Evolutionary conservation across 2,329 filamentous ascomycete species (phyloP), one percentile per base, ranked within the genome.

Genomic region (Paraphaeosphaeria sporulosa): DNA sequence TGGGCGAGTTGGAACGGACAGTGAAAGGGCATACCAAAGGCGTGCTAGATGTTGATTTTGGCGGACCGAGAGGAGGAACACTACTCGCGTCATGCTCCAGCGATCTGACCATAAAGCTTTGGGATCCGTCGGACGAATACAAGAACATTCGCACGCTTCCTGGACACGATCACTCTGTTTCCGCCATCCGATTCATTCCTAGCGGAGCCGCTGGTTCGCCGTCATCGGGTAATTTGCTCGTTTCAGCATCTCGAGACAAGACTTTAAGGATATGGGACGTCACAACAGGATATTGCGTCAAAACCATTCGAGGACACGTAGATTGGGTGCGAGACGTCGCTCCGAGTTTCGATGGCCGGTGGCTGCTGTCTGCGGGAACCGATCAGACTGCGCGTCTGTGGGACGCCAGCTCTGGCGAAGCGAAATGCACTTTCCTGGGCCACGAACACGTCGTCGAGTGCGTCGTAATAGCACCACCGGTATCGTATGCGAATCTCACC

Each of bases 271-370:
- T 97, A 77, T 97, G 94, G 94, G 93, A 97, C 72, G 91, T 94
- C 27, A 93, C 91, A 30, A 97, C 93, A 0, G 94, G 94, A 6
- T 97, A 94, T 76, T 97, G 93, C 73, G 85, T 97, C 46, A 93
- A 92, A 77, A 97, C 94, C n/a, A 85, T 97, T 64, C 86, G 88
- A 32, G 93, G 94, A 1, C 94, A 97, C 71, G 85, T 85, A 3
- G 93, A 91, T 68, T 97, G 94, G 94, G 92, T 98, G n/a, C 89
- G 94, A 60, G 92, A 94, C 66, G 91, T 97, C 9, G 87, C 85
- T 19, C 92, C 93, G 0, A 95, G 92, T 1, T 84, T 89, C 44
- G 94, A 97, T 71, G 94, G 94, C 30, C 87, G 90, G 59, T 97
- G 87, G 80, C 85, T 97, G 2, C 77, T 97, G 42, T 96, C 93